A percentile compares a stretch with the other conserved stretches of the same genome.
Conservation (phyloP, 1,284 basidiomycete genomes). For the Ganoderma sinense region DNA sequence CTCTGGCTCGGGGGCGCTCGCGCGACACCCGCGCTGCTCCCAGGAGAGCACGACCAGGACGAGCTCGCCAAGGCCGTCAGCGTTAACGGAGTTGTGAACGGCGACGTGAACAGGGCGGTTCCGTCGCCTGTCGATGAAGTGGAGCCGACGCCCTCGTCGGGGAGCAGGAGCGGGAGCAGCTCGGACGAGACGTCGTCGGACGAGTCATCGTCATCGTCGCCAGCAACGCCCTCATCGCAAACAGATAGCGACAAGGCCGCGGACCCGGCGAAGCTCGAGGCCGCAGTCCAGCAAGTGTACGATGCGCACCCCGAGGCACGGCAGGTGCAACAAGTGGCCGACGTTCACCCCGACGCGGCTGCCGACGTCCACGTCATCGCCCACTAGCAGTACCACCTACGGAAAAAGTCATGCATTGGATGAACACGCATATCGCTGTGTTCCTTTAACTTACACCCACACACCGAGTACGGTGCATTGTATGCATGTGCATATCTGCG, state of each 20-base stretch:
- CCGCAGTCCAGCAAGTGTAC: constrained; percentile 23
- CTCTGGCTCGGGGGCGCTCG: constrained; percentile 43
- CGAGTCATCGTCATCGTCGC: constrained; percentile 19
- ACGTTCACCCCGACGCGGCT: constrained; percentile 22
- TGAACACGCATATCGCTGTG: neutral
- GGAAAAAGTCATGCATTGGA: neutral
- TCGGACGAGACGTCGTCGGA: constrained; percentile 19
- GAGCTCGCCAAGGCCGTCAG: neutral
- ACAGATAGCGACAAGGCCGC: neutral
- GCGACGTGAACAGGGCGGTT: too few species aligned
- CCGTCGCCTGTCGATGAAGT: neutral
- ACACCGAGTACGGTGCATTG: neutral
- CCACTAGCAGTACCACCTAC: neutral
- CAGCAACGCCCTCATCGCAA: constrained; percentile 12
- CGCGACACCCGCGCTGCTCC: constrained; percentile 28
- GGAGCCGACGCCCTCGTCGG: neutral
- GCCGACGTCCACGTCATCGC: neutral
- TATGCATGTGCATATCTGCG: neutral
- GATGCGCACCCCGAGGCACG: constrained; percentile 30
- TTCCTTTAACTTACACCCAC: neutral
- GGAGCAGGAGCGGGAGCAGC: neutral
- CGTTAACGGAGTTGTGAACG: neutral
- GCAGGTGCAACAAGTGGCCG: constrained; percentile 21
- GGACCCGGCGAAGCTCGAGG: constrained; percentile 13
- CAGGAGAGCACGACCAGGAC: constrained; percentile 20